Evolutionary conservation across 495 filamentous ascomycete species (phyloP).

Genomic region (Podospora anserina): DNA sequence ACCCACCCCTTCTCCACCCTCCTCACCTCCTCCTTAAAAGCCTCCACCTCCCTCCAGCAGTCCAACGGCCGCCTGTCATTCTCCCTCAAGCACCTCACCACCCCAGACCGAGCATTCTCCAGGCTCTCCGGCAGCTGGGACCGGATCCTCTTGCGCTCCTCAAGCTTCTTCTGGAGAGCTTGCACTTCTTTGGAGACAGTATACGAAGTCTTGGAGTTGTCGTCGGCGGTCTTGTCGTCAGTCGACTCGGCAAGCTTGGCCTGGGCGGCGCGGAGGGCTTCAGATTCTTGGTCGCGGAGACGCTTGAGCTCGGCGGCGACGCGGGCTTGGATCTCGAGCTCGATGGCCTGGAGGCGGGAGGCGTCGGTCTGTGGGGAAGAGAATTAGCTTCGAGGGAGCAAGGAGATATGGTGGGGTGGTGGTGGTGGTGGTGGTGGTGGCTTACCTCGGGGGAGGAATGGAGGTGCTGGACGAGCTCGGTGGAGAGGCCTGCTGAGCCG

Average conservation of each 20-base stretch:
- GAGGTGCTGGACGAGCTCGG: slow-evolving; percentile 74
- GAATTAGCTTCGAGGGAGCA: slow-evolving; percentile 1
- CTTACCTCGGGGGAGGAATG: slow-evolving; percentile 82
- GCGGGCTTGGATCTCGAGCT: slow-evolving; percentile 85
- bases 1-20: slow-evolving; percentile 83
- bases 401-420: background rate
- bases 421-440: background rate
- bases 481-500: slow-evolving; percentile 81
- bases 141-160: slow-evolving; percentile 68
- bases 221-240: slow-evolving; percentile 7
- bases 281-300: slow-evolving; percentile 56
- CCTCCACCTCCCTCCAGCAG: slow-evolving; percentile 93
- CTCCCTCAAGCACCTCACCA: slow-evolving; percentile 76
- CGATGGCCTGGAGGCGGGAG: slow-evolving; percentile 74
- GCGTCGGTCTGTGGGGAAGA: slow-evolving; percentile 65
- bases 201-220: slow-evolving; percentile 28
- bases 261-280: slow-evolving; percentile 60
- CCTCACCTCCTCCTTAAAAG: slow-evolving; percentile 82
- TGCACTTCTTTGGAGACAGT: slow-evolving; percentile 43
- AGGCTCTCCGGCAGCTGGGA: slow-evolving; percentile 56
- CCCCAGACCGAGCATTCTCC: slow-evolving; percentile 67
- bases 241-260: slow-evolving; percentile 50
- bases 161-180: slow-evolving; percentile 68
- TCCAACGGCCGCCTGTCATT: slow-evolving; percentile 89
- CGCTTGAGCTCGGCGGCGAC: slow-evolving; percentile 79